These are phyloP conservation scores for Pinus taeda DNA, from an alignment of 75 land plant species.

Conservation along the genomic window DNA sequence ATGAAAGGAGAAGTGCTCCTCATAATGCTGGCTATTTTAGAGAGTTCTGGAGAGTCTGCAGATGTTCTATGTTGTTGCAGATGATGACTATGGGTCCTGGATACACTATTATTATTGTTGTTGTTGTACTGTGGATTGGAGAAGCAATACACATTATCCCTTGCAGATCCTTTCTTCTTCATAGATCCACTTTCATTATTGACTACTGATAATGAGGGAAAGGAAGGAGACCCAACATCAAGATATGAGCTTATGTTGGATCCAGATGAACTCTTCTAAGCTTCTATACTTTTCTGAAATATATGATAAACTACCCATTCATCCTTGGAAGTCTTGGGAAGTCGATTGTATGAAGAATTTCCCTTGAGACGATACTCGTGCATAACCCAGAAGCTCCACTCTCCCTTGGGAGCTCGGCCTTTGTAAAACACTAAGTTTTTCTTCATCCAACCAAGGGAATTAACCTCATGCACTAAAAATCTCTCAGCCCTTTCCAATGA, in stretches of 20 bases:
- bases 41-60: background rate
- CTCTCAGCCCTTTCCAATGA: conserved; percentile 76
- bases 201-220: conserved; percentile 44
- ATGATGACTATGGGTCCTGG: background rate
- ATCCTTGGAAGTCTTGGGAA: conserved; percentile 64
- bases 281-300: conserved; percentile 47
- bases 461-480: conserved; percentile 47
- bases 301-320: conserved; percentile 77
- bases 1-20: conserved; percentile 2
- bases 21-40: conserved; percentile 6
- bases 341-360: conserved; percentile 56
- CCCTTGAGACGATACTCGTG: conserved; percentile 81
- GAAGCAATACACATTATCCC: conserved; percentile 72
- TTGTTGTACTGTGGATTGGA: conserved; percentile 28
- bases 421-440: conserved; percentile 76
- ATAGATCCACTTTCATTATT: conserved; percentile 42
- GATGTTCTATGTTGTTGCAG: background rate
- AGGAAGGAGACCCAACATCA: conserved; percentile 33
- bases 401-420: conserved; percentile 79
- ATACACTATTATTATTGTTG: background rate
- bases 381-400: conserved; percentile 81
- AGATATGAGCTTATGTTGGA: background rate
- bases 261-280: no score
- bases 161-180: conserved; percentile 18
- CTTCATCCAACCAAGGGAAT: conserved; percentile 75